These are phyloP conservation scores for Dalbergia cultrata DNA, from an alignment of 306 rosid genomes.

Conservation along the genomic window DNA sequence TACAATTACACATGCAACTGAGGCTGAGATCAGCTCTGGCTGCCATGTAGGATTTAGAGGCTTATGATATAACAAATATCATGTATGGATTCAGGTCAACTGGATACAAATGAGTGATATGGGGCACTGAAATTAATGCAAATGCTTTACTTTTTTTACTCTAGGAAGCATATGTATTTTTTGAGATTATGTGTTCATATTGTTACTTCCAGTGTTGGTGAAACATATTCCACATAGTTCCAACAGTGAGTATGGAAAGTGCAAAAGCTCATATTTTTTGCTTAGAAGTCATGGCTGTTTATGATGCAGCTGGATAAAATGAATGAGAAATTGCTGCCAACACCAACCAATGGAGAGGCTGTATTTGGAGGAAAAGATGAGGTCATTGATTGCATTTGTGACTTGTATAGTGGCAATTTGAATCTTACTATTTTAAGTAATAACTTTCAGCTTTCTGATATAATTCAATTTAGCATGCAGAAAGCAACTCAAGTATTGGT, in stretches of 20 bases:
- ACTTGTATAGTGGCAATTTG: conserved; percentile 22
- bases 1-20: conserved; percentile 10
- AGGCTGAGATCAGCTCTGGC: background rate
- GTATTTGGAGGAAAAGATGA: conserved; percentile 51
- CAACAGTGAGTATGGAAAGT: conserved; percentile 23
- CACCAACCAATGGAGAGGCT: conserved; percentile 37
- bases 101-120: background rate
- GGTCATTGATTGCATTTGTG: conserved; percentile 53
- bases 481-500: conserved; percentile 49
- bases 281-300: conserved; percentile 43
- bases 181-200: conserved; percentile 15
- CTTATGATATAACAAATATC: background rate
- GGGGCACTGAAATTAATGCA: conserved; percentile 10
- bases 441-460: conserved; percentile 26
- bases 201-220: conserved; percentile 17
- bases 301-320: conserved; percentile 77
- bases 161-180: conserved; percentile 19
- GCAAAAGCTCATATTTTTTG: conserved; percentile 19
- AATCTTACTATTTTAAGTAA: conserved; percentile 37
- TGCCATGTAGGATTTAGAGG: background rate
- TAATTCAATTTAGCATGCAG: conserved; percentile 50
- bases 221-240: conserved; percentile 8
- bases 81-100: conserved; percentile 30
- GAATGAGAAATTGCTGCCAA: conserved; percentile 70
- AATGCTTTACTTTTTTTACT: conserved; percentile 25